Base-by-base conservation (phyloP, 225 moss, liverwort and hornwort genomes). In the Lunularia cruciata region DNA sequence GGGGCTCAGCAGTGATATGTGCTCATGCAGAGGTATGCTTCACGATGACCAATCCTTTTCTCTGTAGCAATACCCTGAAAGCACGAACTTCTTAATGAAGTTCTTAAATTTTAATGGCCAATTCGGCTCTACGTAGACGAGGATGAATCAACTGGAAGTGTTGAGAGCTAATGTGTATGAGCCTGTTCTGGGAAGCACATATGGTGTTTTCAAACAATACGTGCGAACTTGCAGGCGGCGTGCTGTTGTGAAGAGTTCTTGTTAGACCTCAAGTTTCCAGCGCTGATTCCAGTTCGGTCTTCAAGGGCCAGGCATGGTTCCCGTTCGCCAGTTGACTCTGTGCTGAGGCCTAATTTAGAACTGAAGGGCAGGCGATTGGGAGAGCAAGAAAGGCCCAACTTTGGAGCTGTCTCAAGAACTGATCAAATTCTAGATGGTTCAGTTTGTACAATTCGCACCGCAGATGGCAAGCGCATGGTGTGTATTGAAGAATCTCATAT, bases 221-320 rank as follows among this genome's bases (percentile, higher is more conserved):
- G 35, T 61, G 61, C 61, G 27, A 53, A 51, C 35, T 35, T 67
- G 67, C 74, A 75, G 74, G 74, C 67, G 18, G 62, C 74, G 16
- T 75, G 74, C 67, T 75, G 74, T 63, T 75, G 74, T 68, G 74
- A 75, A 47, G 74, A 75, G 59, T 68, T 75, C 47, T 55, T 75
- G 57, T 33, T 75, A 45, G 74, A 75, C 48, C 60, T 75, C 18
- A 57, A 35, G 57, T 68, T 75, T 48, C 74, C 74, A 75, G 32
- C 67, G 16, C 46, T 75, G 57, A 47, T 75, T 19, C 56, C 67
- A 22, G 56, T 68, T 63, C 67, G 57, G 57, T 52, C 62, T 52
- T 55, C 51, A 15, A 73, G 58, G 58, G 34, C 20, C 27, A 67
- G 12, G 11, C 63, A 57, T 26, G 52, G 40, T 19, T 45, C 35